Conservation (phyloP, 305 asterid species). For the Withania somnifera region DNA sequence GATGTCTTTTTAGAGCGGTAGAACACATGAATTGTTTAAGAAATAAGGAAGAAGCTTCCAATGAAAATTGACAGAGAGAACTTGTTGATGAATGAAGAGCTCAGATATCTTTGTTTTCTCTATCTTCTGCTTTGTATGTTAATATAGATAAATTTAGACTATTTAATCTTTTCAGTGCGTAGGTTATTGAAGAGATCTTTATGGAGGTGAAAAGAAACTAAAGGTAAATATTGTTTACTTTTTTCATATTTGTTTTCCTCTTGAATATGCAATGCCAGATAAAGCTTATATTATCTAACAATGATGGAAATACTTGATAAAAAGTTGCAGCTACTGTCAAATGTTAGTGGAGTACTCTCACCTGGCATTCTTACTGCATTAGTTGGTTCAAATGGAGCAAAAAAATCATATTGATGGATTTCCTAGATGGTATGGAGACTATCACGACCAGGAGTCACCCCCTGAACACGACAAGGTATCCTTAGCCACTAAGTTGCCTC, state of each 20-base stretch:
- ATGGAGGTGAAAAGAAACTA: not conserved
- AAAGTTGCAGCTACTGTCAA: not conserved
- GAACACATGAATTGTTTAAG: slow-evolving; percentile 64
- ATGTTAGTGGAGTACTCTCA: not conserved
- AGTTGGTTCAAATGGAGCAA: not conserved
- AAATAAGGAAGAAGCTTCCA: slow-evolving; percentile 49
- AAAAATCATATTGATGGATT: not conserved
- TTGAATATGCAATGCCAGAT: too few relatives aligned
- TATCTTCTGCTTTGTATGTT: too few relatives aligned
- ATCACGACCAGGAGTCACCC: too few relatives aligned
- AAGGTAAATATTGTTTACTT: not conserved
- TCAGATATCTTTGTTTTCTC: slow-evolving; percentile 18
- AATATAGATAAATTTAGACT: too few relatives aligned
- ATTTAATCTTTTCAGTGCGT: too few relatives aligned
- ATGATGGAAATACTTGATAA: not conserved
- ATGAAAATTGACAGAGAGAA: slow-evolving; percentile 53
- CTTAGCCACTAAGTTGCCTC: too few relatives aligned
- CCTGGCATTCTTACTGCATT: not conserved
- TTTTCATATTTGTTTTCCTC: too few relatives aligned
- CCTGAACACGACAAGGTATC: too few relatives aligned
- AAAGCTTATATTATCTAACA: too few relatives aligned
- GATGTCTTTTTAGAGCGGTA: slow-evolving; percentile 67
- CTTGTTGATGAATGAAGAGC: slow-evolving; percentile 85
- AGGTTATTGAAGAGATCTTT: not conserved
- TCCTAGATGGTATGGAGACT: not conserved